Evolutionary conservation across 768 basidiomycete genomes (phyloP), one percentile per base, ranked within the genome.

Genomic region (Mycena rebaudengoi): DNA sequence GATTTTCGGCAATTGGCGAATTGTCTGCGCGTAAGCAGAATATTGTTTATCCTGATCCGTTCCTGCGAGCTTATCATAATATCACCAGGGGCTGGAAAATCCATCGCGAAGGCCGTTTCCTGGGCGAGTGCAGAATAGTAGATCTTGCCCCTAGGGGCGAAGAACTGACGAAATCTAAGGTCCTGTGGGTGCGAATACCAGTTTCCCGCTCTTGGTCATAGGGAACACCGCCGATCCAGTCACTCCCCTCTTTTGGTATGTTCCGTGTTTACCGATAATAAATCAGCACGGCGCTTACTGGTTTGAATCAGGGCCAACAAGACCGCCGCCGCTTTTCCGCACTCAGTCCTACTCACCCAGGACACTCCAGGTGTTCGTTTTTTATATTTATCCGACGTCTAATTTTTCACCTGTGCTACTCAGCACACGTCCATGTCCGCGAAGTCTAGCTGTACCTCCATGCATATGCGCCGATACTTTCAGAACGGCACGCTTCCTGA

Each of bases 361-460:
- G n/a, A n/a, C n/a, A n/a, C n/a, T n/a, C n/a, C n/a, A n/a, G n/a
- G n/a, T n/a, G n/a, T n/a, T n/a, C n/a, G n/a, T n/a, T n/a, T n/a
- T n/a, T n/a, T n/a, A n/a, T n/a, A n/a, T n/a, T n/a, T n/a, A n/a
- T n/a, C n/a, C n/a, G n/a, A n/a, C n/a, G n/a, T n/a, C n/a, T n/a
- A n/a, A n/a, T 30, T 32, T 26, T 32, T 29, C 18, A 43, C 28
- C 20, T 28, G 28, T 4, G 40, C 32, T 40, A 28, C 55, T 18
- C 35, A 80, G 76, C 80, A 82, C 63, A 69, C 67, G 39, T 81
- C 81, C 7, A 26, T 78, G 20, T 57, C 71, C 7, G 75, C 69
- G 8, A 69, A 72, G 11, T 82, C 80, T 7, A 48, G 68, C 5
- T 83, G 81, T 66, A 77, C 79, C 11, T 20, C 3, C 21, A 35